Evolutionary conservation across 176 grass and related monocot species (phyloP), one percentile per base, ranked within the genome.

Genomic region (Musa acuminata): DNA sequence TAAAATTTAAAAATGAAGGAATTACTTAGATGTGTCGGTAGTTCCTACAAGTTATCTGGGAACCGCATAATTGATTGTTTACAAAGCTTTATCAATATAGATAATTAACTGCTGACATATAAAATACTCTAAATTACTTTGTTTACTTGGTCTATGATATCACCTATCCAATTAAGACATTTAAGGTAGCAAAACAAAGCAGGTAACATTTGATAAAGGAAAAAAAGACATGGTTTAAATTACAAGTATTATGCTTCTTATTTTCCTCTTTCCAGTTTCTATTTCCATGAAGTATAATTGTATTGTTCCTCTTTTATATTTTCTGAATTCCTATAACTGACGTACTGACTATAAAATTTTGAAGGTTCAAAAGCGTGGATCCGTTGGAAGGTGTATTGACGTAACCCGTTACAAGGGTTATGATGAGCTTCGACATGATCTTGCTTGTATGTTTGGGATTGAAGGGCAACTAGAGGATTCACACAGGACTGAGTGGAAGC

Each of bases 291-390:
- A 8, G 16, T 19, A 13, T 14, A 69, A 49, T 49, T 16, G 22
- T 43, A 35, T 25, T 13, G 3, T 68, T 49, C 16, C 9, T 27
- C 14, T 21, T 25, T 17, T 12, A 51, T 51, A 16, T 13, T 14
- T 20, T 55, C 17, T 82, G 17, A 78, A 43, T 55, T 35, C 57
- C 69, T 81, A 27, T 77, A 80, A n/a, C 77, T 51, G 73, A 2
- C 8, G 43, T 57, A 80, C 76, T 72, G 50, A 78, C 77, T 79
- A 78, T 80, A 8, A 35, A 16, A 74, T 27, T 85, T 5, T 89
- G 79, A 85, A 98, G 94, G 96, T 99, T 83, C 96, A 99, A 89
- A 99, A 99, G 79, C 86, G 96, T 57, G 96, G 96, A 81, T 94
- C 96, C 59, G 91, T 99, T 25, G 96, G 96, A 12, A 91, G 96